Base-by-base conservation (phyloP, 1,139 yeast genomes). In the Nakaseomyces sp. region DNA sequence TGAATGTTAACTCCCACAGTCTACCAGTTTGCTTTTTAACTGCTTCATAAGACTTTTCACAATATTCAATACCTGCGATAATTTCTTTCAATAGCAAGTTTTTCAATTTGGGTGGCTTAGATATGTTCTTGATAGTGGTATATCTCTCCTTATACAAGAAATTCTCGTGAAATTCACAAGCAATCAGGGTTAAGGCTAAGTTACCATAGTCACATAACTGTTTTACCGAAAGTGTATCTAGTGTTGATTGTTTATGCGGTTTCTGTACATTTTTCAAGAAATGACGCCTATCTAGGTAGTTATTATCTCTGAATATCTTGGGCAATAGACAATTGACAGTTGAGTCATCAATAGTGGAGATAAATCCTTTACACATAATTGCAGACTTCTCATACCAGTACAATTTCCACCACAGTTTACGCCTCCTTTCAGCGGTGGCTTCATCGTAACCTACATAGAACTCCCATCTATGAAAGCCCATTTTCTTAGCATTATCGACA, bases 401-500 rank as follows among this genome's bases (percentile, higher is more conserved):
- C 24, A 58, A 43, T 29, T 50, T 51, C 65, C 65, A 61, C 60
- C 61, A 61, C 7, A 54, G 36, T 6, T 28, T 43, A 44, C 65
- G 51, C 43, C 61, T 54, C 36, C 54, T 51, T 43, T 61, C 65
- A 8, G 65, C 64, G 7, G 49, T 43, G 4, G 43, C 48, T 43
- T 61, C 65, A 41, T 57, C 58, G 39, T 60, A 42, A 5, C 63
- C 65, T n/a, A 60, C 57, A 43, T 60, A 60, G 43, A 46, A 57
- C 40, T 62, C 66, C 65, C 65, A 62, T 17, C 62, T 52, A 12
- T 55, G 48, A 2, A 61, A 45, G 3, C 65, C 66, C 44, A 53
- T 44, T 18, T 42, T 49, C n/a, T 47, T 45, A 5, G 61, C 58
- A 37, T 52, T 49, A 28, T 47, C 49, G 2, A 56, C 41, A 3